These are phyloP conservation scores for Aegilops sharonensis DNA, from an alignment of 176 grass and related monocot species.

Conservation along the genomic window DNA sequence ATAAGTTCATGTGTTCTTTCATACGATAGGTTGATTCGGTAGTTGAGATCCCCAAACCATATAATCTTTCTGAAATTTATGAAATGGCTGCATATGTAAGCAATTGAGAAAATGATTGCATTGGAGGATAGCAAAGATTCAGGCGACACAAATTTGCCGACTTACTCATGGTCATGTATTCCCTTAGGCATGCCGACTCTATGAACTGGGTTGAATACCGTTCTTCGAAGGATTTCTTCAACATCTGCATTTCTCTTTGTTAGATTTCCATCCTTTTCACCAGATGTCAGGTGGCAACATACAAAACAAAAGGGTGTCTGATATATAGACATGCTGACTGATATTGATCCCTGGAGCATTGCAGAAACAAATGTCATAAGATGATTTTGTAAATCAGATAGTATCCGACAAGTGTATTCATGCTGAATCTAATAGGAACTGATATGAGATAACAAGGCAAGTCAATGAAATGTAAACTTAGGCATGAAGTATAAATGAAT, in stretches of 20 bases:
- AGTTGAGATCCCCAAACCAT: constrained; percentile 96
- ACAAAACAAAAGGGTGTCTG: constrained; percentile 85
- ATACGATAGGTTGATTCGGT: constrained; percentile 75
- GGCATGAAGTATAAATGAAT: background rate
- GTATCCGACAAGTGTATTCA: background rate
- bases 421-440: background rate
- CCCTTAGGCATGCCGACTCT: constrained; percentile 40
- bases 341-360: constrained; percentile 83
- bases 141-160: background rate
- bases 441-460: background rate
- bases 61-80: constrained; percentile 82
- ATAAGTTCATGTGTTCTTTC: constrained; percentile 82
- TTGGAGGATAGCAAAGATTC: constrained; percentile 9
- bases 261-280: constrained; percentile 75
- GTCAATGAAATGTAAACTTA: background rate
- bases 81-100: background rate
- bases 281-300: constrained; percentile 80
- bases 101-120: constrained; percentile 9
- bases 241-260: constrained; percentile 81
- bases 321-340: constrained; percentile 95
- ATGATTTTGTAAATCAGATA: constrained; percentile 9
- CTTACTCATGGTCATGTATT: constrained; percentile 83
- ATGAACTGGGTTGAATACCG: constrained; percentile 59
- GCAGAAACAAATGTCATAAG: constrained; percentile 18
- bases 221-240: constrained; percentile 72